Conservation (phyloP, 768 basidiomycete species). For the Tulasnella sp. region DNA sequence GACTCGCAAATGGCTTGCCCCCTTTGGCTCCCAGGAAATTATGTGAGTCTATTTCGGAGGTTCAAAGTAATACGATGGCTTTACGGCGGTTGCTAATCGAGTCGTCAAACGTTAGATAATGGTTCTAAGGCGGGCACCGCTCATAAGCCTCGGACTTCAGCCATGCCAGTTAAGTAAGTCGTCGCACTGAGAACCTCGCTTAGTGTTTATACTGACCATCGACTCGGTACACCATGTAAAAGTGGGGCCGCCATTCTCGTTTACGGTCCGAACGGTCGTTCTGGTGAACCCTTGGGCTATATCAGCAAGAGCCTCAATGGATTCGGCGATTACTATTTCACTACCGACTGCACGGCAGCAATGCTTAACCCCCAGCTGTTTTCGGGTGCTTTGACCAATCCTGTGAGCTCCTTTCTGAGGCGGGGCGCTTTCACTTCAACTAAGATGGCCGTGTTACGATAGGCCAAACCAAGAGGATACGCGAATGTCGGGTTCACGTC, state of each 20-base stretch:
- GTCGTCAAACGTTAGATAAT: not conserved
- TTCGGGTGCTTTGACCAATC: not conserved
- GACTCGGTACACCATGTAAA: not conserved
- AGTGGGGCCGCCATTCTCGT: not conserved
- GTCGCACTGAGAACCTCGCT: too few species aligned
- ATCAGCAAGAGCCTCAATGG: not conserved
- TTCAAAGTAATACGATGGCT: not conserved
- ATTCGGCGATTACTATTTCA: not conserved
- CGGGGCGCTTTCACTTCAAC: not conserved
- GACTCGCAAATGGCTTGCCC: not conserved
- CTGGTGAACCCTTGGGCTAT: not conserved
- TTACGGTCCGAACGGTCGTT: not conserved
- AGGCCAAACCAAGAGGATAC: not conserved
- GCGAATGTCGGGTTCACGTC: not conserved
- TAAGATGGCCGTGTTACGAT: not conserved
- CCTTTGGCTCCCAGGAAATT: not conserved
- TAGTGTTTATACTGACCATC: not conserved
- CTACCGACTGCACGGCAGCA: not conserved
- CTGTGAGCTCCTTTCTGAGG: not conserved
- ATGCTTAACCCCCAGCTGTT: not conserved
- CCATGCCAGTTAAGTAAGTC: not conserved
- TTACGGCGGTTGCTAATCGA: not conserved
- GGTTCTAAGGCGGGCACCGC: not conserved
- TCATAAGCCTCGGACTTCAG: not conserved
- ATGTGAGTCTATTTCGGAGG: not conserved